Conservation (phyloP, 805 yeast species). For the Sporopachydermia quercuum region DNA sequence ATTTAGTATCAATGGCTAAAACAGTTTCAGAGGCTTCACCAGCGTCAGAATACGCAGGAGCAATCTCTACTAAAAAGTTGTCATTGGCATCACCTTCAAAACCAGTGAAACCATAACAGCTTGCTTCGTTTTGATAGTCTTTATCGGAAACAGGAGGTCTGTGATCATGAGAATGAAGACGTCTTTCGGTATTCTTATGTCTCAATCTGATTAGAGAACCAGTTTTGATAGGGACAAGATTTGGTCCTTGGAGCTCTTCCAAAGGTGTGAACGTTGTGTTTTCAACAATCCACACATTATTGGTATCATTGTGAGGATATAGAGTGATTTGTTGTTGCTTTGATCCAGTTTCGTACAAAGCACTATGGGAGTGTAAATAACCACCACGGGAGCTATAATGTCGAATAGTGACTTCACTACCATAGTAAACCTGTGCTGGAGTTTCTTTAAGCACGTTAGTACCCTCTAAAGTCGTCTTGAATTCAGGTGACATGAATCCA, state of each 20-base stretch:
- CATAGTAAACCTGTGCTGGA: conserved; percentile 55
- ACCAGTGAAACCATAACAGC: conserved; percentile 63
- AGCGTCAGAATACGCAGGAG: conserved; percentile 31
- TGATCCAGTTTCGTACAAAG: conserved; percentile 61
- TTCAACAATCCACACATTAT: conserved; percentile 62
- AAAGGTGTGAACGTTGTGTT: neutral
- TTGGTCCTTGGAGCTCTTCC: neutral
- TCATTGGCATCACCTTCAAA: conserved; percentile 77
- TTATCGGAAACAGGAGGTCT: conserved; percentile 60
- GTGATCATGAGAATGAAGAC: conserved; percentile 75
- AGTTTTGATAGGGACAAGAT: conserved; percentile 24
- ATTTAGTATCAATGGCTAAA: conserved; percentile 52
- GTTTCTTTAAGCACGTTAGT: conserved; percentile 45
- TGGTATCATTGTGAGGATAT: conserved; percentile 63
- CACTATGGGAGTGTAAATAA: conserved; percentile 69
- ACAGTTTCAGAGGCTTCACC: conserved; percentile 40
- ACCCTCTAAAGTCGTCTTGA: conserved; percentile 47
- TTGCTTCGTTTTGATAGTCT: conserved; percentile 78
- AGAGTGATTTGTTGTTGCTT: conserved; percentile 73
- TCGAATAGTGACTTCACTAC: conserved; percentile 50
- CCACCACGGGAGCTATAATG: conserved; percentile 60
- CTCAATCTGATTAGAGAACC: conserved; percentile 49
- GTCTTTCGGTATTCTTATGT: conserved; percentile 42
- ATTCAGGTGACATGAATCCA: conserved; percentile 58
- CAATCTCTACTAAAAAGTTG: conserved; percentile 67